Base-by-base conservation (phyloP, 768 basidiomycete species). In the Tylopilus rubrobrunneus region DNA sequence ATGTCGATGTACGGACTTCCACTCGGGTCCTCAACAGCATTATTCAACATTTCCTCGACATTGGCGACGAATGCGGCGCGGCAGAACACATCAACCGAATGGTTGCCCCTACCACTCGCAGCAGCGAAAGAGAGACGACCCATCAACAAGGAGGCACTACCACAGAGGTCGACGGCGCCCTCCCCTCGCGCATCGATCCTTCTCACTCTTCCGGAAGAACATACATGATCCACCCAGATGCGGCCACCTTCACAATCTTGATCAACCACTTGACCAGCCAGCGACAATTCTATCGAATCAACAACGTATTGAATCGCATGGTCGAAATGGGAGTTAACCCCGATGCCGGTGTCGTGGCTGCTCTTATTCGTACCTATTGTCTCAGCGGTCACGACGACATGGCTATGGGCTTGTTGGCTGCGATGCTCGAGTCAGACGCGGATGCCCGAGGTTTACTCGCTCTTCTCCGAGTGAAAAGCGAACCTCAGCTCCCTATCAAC, bases 1-100 rank as follows among this genome's bases (percentile, higher is more conserved):
- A 69, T 23, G 65, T 84, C 54, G 71, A 73, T 55, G 60, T 59
- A 14, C 67, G 57, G 4, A 68, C 71, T 1, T 76, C 80, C 39
- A 80, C 82, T n/a, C 66, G 69, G 28, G 75, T 83, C n/a, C 64
- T 91, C 65, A 92, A 92, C 75, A 77, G 77, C 55, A 71, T 91
- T n/a, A 74, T 89, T 42, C 80, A 80, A 56, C 75, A 84, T 39
- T 75, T 79, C 43, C 64, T 92, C 39, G 84, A 85, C 62, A 65
- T 71, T 29, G 67, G 73, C 60, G 82, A 90, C 69, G 53, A 81
- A 48, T 41, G 65, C 37, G 74, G 73, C 23, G 78, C 79, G 5
- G 57, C 76, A 21, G 73, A 71, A 49, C 66, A 85, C 25, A 67
- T 88, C 25, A 73, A 76, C 12, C 62, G 77, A 45, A 84, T 86